Conservation (phyloP, 805 yeast genomes). For the Teunomyces cretensis region DNA sequence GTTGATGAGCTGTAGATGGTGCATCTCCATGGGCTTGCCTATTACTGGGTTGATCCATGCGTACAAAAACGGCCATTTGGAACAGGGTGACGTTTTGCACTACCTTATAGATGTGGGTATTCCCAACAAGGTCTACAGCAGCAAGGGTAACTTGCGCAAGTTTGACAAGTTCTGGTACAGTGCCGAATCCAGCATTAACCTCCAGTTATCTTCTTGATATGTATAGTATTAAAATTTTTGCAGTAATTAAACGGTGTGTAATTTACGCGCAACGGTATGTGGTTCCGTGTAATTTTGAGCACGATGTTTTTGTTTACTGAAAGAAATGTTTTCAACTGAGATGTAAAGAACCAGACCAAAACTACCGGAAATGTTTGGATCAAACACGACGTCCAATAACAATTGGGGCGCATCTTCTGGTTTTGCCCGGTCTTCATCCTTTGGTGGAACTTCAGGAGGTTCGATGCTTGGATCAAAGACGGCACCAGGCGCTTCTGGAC, state of each 20-base stretch:
- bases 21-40: constrained; percentile 74
- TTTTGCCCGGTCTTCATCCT: constrained; percentile 21
- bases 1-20: constrained; percentile 50
- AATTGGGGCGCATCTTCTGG: constrained; percentile 23
- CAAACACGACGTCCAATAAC: constrained; percentile 11
- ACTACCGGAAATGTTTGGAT: constrained; percentile 12
- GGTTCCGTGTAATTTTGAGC: not conserved
- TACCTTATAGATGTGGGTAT: constrained; percentile 70
- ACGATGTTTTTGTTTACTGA: not conserved
- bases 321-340: constrained; percentile 8
- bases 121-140: constrained; percentile 54
- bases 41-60: constrained; percentile 60
- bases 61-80: constrained; percentile 52
- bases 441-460: constrained; percentile 14
- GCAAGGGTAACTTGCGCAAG: constrained; percentile 41
- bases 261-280: not conserved
- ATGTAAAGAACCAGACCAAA: not conserved
- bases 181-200: constrained; percentile 28
- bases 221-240: not conserved
- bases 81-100: constrained; percentile 52
- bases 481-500: constrained; percentile 14
- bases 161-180: constrained; percentile 48
- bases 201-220: constrained; percentile 7
- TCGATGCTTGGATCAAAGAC: constrained; percentile 12
- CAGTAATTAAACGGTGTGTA: not conserved